phyloP scores from a whole-genome alignment of 257 asterid genomes.

The Nicotiana obtusifolia region DNA sequence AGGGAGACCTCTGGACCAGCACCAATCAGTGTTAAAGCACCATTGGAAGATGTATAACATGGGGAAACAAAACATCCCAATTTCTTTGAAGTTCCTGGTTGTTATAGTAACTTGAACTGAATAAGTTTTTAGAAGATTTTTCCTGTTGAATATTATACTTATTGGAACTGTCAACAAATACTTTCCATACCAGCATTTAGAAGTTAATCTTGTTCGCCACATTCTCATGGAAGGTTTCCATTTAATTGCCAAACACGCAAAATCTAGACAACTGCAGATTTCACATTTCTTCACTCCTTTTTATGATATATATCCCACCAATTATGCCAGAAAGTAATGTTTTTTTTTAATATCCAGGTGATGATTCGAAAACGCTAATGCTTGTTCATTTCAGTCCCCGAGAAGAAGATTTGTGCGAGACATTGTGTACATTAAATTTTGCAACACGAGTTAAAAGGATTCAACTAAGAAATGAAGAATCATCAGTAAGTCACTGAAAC shows the following conservation, averaged over 20 bases:
- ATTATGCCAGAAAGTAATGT: neutral
- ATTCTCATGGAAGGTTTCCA: neutral
- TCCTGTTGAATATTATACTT: neutral
- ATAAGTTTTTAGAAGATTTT: neutral
- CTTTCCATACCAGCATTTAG: neutral
- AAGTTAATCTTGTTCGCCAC: neutral
- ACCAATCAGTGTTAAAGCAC: neutral
- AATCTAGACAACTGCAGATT: neutral
- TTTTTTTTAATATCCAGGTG: conserved; percentile 5
- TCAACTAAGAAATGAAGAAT: conserved; percentile 16
- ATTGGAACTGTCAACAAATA: neutral
- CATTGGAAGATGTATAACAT: neutral
- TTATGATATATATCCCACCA: neutral
- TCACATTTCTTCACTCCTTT: neutral
- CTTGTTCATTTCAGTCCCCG: conserved; percentile 20
- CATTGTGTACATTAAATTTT: conserved; percentile 16
- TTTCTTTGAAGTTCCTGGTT: neutral
- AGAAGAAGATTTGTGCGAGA: conserved; percentile 22
- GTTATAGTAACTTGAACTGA: neutral
- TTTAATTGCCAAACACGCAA: neutral
- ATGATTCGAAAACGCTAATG: conserved; percentile 22
- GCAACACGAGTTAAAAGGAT: conserved; percentile 15
- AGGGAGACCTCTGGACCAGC: neutral
- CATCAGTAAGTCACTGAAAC: conserved; percentile 16
- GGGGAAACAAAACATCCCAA: neutral